Evolutionary conservation across 306 rosid genomes (phyloP), one percentile per base, ranked within the genome.

Genomic region (Mimosa bimucronata): DNA sequence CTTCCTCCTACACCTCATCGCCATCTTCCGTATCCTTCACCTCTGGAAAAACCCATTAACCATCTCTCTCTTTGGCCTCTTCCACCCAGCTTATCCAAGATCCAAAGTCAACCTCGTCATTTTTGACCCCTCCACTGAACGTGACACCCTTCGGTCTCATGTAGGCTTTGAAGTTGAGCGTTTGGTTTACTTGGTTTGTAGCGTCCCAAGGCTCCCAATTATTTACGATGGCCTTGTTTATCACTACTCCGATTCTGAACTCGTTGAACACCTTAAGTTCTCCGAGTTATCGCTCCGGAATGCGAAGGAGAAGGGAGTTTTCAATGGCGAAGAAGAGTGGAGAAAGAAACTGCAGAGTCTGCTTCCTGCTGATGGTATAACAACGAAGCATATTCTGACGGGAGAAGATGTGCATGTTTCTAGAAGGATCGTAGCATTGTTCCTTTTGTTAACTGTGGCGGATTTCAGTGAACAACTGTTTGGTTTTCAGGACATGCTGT

Each of bases 91-190:
- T 13, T 94, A 94, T 83, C 91, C 97, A 83, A 94, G 91, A 37
- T 89, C 98, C 52, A 92, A 92, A 5, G 98, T 94, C 37, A 94
- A 94, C 78, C 98, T 94, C 67, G 97, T 97, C 61, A 90, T 94
- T 25, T 94, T 92, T 5, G 90, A 92, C 70, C 97, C 97, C 28
- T 94, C 97, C 4, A 91, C 97, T 0, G 93, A 90, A 19, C 97
- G 97, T 0, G 91, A 92, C 1, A 83, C 89, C 0, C 91, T 94
- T n/a, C 88, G 94, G 0, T 18, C 6, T 15, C 92, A 83, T 23
- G 97, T 94, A 0, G 97, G 97, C 0, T 79, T 74, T 0, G 87
- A 86, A 8, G 97, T 95, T 0, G 97, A 94, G 83, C 79, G 85
- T 9, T 57, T 94, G 74, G 89, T 92, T 55, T 90, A 94, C 80